Evolutionary conservation across 208 protist species (phyloP), one percentile per base, ranked within the genome.

Genomic region (Trypanosoma caninum): DNA sequence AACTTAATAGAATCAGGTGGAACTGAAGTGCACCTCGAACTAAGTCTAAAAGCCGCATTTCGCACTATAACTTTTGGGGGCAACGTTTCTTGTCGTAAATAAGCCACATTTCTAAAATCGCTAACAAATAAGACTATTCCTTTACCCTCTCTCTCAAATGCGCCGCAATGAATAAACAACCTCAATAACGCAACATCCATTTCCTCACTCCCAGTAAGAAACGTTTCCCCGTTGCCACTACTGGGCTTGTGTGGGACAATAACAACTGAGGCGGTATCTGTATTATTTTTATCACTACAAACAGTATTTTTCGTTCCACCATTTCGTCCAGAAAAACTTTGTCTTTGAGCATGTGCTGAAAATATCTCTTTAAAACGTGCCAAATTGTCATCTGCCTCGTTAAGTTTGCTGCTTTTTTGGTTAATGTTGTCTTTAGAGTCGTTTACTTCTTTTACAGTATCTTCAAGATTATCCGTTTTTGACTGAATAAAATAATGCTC

Each of bases 121-220:
- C 34, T 30, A 20, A 44, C 3, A 42, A 46, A 60, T 10, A 69
- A 30, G 18, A 13, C 8, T 13, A 69, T 44, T 40, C 53, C 53
- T n/a, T 20, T 41, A 23, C 53, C 62, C 30, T 28, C 31, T 25
- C 34, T 28, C 14, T 44, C 13, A 20, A 44, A 45, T 37, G 53
- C 62, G n/a, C 62, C 62, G 35, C 62, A 69, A 25, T 53, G 33
- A 59, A 69, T 60, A 61, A 69, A 69, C n/a, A 69, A 34, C 18
- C 41, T 60, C 25, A 54, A n/a, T n/a, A 69, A n/a, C n/a, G 41
- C 45, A 14, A 27, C 16, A 27, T 69, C 44, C 9, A 13, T 30
- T 3, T 30, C 33, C 37, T 69, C 44, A 47, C 18, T 55, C 38
- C 53, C 62, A 31, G 51, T 69, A 55, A 61, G n/a, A 38, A 38